Base-by-base conservation (phyloP, 192 early-diverging fungal species). In the Backusella australiensis region DNA sequence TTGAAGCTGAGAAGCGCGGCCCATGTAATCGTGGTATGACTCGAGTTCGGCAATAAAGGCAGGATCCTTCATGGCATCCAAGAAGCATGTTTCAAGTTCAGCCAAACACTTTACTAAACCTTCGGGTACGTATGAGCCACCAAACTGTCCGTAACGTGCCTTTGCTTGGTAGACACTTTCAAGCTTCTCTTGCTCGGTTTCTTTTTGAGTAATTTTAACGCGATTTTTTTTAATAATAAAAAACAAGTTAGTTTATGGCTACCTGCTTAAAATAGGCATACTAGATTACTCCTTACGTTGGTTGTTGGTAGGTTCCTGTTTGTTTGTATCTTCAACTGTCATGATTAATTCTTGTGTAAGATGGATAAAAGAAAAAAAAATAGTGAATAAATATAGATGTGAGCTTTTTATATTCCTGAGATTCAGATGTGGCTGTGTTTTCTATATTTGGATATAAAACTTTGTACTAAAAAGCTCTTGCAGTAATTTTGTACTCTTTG, bases 91-190 rank as follows among this genome's bases (percentile, higher is more conserved):
- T 82, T 93, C 96, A 72, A 99, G 88, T 86, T 98, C 93, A 19
- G 91, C 87, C 71, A 99, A 82, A 79, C 97, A 98, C 78, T 96
- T 95, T 34, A 98, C 94, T 21, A 99, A 88, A n/a, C 96, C 92
- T 83, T 99, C 98, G 17, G 98, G 96, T 4, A 98, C 94, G 82
- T 99, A 99, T 76, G 95, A 95, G 19, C 98, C 98, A 78, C 98
- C 98, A 84, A 95, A 99, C 52, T 94, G 89, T 73, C 98, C 98
- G 77, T 95, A 99, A 29, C 96, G 93, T 65, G 91, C 82, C 9
- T 90, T 87, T 5, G 96, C 78, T 73, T 88, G 77, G 67, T 93
- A 87, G 49, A 88, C 6, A 23, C 42, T 71, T 29, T 71, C 42
- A 41, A 71, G 41, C 12, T 49, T 29, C 2, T 46, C 41, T 29